Conservation (phyloP, 495 filamentous ascomycete species). For the Xylaria flabelliformis region DNA sequence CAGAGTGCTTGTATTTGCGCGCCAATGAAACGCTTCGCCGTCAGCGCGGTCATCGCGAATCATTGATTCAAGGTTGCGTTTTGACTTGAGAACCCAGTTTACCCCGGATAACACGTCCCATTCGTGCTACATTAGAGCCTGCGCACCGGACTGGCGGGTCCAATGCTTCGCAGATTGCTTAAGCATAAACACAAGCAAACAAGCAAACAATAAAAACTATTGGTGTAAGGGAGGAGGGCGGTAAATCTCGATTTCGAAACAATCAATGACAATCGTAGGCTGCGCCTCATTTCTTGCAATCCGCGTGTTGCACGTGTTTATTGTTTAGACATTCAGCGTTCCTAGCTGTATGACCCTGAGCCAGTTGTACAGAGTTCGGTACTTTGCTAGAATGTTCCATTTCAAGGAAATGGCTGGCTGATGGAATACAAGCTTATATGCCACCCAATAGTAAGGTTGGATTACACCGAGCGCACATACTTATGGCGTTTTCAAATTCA, state of each 20-base stretch:
- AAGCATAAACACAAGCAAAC: too few species aligned
- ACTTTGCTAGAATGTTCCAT: neutral
- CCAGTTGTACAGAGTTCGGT: neutral
- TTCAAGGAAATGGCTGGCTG: neutral
- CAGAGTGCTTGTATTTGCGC: neutral
- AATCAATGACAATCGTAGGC: too few species aligned
- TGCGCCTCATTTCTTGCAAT: too few species aligned
- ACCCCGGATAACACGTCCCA: slow-evolving; percentile 8
- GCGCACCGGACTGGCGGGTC: too few species aligned
- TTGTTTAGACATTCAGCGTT: too few species aligned
- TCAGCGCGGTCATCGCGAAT: neutral
- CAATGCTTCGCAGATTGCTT: too few species aligned
- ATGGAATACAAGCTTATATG: neutral
- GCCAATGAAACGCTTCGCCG: neutral
- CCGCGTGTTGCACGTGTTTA: too few species aligned
- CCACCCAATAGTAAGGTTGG: neutral
- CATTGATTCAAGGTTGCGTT: neutral
- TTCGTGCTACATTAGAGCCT: neutral
- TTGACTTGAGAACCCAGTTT: neutral
- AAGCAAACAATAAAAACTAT: too few species aligned
- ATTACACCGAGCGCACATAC: neutral
- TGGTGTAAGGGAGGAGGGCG: too few species aligned
- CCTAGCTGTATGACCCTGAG: too few species aligned
- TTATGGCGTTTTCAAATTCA: neutral
- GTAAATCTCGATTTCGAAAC: too few species aligned